Evolutionary conservation across 257 asterid genomes (phyloP), one percentile per base, ranked within the genome.

Genomic region (Sherardia arvensis): DNA sequence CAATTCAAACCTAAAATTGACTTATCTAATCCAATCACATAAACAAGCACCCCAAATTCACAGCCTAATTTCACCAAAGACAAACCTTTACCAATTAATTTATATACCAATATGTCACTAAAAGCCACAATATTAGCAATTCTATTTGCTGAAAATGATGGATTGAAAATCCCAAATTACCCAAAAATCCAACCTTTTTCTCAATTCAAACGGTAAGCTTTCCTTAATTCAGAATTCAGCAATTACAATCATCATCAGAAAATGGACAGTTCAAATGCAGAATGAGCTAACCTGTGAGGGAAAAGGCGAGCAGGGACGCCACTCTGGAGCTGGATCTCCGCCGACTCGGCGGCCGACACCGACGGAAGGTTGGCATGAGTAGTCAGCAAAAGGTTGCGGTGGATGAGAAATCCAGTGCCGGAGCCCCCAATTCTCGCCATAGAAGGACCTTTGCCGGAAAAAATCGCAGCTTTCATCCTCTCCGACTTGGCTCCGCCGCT

Each of bases 401-500:
- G 97, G 74, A 93, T 93, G 79, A 93, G 66, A 77, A 93, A 93
- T 53, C 96, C 99, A 26, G 99, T 81, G 26, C 95, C 96, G 40
- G 43, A 65, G 40, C 69, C 72, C 32, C 75, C 77, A 33, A 93
- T 80, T 65, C 79, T 77, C 34, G 91, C 95, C 90, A 93, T 85
- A 0, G 96, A 90, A 53, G 85, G 80, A 68, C 85, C 81, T 67
- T 87, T 90, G 9, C 96, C 79, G 70, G 96, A 77, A 76, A 79
- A 87, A 69, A 93, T 87, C 61, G 81, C 71, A 15, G 82, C 91
- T 69, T 90, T 93, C 80, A 80, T 79, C 71, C 93, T 83, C 88
- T 90, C 95, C 70, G 97, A 81, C 86, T 87, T 93, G 47, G 94
- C 97, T 66, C 96, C 96, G 26, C 99, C 96, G 66, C 80, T 90